Evolutionary conservation across 768 basidiomycete species (phyloP).

Genomic region (Calvatia gigantea): DNA sequence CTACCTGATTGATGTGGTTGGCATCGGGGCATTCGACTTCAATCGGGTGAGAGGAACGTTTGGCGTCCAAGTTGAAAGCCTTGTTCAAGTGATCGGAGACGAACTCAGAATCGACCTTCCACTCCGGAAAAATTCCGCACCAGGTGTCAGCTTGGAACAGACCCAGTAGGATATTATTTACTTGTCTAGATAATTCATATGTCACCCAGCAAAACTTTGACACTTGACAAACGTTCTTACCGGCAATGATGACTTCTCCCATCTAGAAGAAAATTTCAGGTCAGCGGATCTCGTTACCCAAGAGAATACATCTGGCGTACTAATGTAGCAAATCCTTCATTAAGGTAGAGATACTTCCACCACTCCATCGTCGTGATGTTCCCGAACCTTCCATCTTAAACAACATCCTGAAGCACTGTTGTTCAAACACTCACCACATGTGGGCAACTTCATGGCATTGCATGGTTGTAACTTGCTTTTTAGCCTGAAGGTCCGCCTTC

Average conservation of each 20-base stretch:
- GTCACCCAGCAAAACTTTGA: not conserved
- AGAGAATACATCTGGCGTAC: slow-evolving; percentile 34
- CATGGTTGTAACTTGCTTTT: slow-evolving; percentile 72
- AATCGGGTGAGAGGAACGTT: slow-evolving; percentile 87
- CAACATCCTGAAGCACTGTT: not conserved
- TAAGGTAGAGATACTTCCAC: slow-evolving; percentile 85
- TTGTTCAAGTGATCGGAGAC: slow-evolving; percentile 70
- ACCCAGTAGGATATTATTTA: slow-evolving; percentile 22
- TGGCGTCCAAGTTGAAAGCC: slow-evolving; percentile 83
- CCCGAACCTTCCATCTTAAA: slow-evolving; percentile 59
- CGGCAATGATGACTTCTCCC: slow-evolving; percentile 84
- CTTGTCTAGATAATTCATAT: slow-evolving; percentile 44
- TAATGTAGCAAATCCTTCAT: slow-evolving; percentile 87
- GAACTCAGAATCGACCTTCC: slow-evolving; percentile 81
- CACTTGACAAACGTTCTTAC: slow-evolving; percentile 34
- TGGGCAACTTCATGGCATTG: slow-evolving; percentile 88
- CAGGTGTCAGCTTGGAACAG: not conserved
- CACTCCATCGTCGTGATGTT: slow-evolving; percentile 93
- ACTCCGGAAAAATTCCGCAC: slow-evolving; percentile 73
- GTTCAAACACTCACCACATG: slow-evolving; percentile 53
- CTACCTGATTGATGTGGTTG: slow-evolving; percentile 74
- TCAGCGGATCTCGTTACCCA: not conserved
- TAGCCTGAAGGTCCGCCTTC: slow-evolving; percentile 65
- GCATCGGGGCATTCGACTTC: slow-evolving; percentile 89
- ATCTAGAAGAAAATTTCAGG: slow-evolving; percentile 39